These are phyloP conservation scores for Rhynchosporium graminicola DNA, from an alignment of 2,329 filamentous ascomycete species.

Conservation along the genomic window DNA sequence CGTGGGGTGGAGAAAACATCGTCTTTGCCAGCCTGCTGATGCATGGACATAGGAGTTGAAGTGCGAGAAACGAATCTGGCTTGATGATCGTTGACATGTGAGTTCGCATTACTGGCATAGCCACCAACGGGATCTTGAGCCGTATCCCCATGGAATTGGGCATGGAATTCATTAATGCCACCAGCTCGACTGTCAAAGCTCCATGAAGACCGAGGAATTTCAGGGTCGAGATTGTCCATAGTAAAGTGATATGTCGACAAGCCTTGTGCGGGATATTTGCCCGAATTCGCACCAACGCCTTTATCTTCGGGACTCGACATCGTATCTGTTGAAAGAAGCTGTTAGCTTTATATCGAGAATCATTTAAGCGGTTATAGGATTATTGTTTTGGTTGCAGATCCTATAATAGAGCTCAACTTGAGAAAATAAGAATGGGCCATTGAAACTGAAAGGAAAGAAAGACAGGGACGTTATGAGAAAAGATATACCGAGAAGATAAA, in stretches of 20 bases:
- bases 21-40: background rate
- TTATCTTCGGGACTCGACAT: background rate
- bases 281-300: background rate
- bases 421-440: background rate
- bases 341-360: background rate
- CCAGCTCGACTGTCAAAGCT: too few species aligned
- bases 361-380: background rate
- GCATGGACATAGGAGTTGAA: background rate
- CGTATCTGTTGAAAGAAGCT: background rate
- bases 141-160: background rate
- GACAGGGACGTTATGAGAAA: too few species aligned
- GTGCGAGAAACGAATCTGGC: background rate
- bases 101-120: background rate
- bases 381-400: background rate
- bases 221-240: background rate
- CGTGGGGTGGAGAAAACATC: background rate
- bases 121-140: background rate
- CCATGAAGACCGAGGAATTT: background rate
- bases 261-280: background rate
- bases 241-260: background rate
- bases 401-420: background rate
- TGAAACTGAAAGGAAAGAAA: background rate
- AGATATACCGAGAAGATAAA: too few species aligned
- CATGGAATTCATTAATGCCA: background rate
- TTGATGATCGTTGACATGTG: background rate